Percentiles rank a stretch among this genome's conserved stretches.
Evolutionary conservation across 768 basidiomycete genomes (phyloP).

Genomic region (Tephrocybe rancida): DNA sequence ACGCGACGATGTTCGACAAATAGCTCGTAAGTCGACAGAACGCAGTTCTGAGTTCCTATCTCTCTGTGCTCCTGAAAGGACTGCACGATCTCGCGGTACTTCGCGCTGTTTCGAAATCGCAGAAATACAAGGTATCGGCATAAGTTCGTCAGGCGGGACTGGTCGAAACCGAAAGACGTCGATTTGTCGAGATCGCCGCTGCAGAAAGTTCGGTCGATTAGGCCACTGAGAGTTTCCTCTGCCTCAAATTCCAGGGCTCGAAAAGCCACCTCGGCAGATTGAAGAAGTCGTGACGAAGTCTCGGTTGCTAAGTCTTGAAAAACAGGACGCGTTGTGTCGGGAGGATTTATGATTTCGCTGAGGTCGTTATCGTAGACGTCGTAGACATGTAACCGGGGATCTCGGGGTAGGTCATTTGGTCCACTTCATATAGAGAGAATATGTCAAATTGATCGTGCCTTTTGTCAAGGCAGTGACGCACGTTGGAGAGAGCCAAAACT

Average conservation of each 20-base stretch:
- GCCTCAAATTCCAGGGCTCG: conserved; percentile 42
- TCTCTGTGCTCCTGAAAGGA: conserved; percentile 25
- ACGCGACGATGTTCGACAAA: conserved; percentile 32
- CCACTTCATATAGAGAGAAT: conserved; percentile 12
- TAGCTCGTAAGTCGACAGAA: conserved; percentile 30
- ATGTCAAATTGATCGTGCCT: background rate
- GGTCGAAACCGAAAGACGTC: conserved; percentile 30
- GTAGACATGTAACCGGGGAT: conserved; percentile 51
- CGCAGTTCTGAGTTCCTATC: conserved; percentile 20
- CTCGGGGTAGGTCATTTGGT: conserved; percentile 26
- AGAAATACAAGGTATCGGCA: conserved; percentile 57
- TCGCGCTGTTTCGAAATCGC: conserved; percentile 56
- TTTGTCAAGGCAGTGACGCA: conserved; percentile 27
- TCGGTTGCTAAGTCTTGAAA: conserved; percentile 45
- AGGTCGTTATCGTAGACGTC: conserved; percentile 55
- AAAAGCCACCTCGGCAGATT: conserved; percentile 47
- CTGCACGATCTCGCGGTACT: conserved; percentile 42
- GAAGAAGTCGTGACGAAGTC: conserved; percentile 35
- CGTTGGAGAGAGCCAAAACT: conserved; percentile 50
- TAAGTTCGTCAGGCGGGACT: conserved; percentile 35
- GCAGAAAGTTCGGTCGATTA: conserved; percentile 35
- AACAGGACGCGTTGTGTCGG: conserved; percentile 30
- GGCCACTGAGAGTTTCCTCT: conserved; percentile 36
- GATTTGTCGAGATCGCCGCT: conserved; percentile 23
- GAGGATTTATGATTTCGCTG: conserved; percentile 43